Percentiles rank a stretch among this genome's conserved stretches.
Evolutionary conservation across 2,329 filamentous ascomycete genomes (phyloP).

Genomic region (Beauveria bassiana): DNA sequence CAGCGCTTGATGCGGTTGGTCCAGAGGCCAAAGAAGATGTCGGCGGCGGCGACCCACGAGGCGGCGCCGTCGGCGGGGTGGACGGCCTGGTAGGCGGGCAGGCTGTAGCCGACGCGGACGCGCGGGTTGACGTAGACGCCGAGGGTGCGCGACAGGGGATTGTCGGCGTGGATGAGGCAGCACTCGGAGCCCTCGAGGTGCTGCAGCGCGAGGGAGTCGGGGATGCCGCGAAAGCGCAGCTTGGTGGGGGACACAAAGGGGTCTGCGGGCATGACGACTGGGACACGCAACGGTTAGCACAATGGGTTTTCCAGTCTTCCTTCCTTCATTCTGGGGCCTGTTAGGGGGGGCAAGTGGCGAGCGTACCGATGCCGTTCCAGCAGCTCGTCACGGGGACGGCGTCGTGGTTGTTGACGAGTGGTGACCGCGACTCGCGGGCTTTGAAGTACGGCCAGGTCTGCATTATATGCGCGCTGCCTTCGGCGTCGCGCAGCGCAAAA

Average conservation of each 20-base stretch:
- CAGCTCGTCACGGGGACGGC: conserved; percentile 39
- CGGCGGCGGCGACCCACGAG: conserved; percentile 39
- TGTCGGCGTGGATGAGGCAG: conserved; percentile 69
- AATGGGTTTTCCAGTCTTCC: no score
- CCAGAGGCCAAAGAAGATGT: conserved; percentile 51
- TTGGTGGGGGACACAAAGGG: conserved; percentile 42
- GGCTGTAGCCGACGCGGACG: conserved; percentile 59
- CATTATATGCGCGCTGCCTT: conserved; percentile 43
- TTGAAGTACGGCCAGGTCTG: conserved; percentile 54
- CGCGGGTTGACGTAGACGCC: conserved; percentile 63
- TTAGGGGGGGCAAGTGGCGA: no score
- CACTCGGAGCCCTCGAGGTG: conserved; percentile 74
- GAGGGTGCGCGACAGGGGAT: conserved; percentile 41
- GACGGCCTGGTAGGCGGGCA: conserved; percentile 42
- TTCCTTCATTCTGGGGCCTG: no score
- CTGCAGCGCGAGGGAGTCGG: conserved; percentile 50
- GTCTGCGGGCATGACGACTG: conserved; percentile 43
- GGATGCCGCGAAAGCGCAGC: conserved; percentile 55
- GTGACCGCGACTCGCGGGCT: conserved; percentile 40
- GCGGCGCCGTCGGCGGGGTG: conserved; percentile 26
- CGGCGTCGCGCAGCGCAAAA: conserved; percentile 50
- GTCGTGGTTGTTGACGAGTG: conserved; percentile 40
- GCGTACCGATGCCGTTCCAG: conserved; percentile 36
- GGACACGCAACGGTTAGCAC: no score
- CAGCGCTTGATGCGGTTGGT: conserved; percentile 45